Conservation (phyloP, 441 rosid genomes). For the Gossypium davidsonii region DNA sequence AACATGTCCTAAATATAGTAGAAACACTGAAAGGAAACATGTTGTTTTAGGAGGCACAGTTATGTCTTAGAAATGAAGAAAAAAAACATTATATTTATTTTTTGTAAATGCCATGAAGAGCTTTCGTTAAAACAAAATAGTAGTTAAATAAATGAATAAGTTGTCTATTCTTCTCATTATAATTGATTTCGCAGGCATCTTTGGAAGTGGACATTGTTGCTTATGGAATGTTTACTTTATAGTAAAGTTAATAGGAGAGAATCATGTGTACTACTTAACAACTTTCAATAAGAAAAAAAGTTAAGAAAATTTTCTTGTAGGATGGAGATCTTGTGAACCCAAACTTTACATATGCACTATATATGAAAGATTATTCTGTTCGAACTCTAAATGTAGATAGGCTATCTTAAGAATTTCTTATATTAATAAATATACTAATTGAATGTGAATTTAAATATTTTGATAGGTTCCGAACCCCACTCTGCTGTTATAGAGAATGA, state of each 20-base stretch:
- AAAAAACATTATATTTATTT: not conserved
- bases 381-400: not conserved
- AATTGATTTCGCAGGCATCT: constrained; percentile 47
- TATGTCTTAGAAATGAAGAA: not conserved
- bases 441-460: constrained; percentile 12
- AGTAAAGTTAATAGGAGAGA: not conserved
- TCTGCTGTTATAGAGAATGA: constrained; percentile 54
- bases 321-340: not conserved
- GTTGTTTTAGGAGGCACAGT: not conserved
- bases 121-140: not conserved
- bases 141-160: not conserved
- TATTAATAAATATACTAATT: not conserved
- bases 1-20: not conserved
- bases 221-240: constrained; percentile 36
- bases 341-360: not conserved
- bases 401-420: not conserved
- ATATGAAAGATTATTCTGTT: not conserved
- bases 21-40: not conserved
- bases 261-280: not conserved
- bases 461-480: constrained; percentile 82
- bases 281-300: not conserved
- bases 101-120: too few relatives aligned
- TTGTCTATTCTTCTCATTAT: not conserved
- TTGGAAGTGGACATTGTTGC: constrained; percentile 79
- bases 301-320: not conserved